Evolutionary conservation across 257 asterid species (phyloP), one percentile per base, ranked within the genome.

Genomic region (Solanum medicagineum): DNA sequence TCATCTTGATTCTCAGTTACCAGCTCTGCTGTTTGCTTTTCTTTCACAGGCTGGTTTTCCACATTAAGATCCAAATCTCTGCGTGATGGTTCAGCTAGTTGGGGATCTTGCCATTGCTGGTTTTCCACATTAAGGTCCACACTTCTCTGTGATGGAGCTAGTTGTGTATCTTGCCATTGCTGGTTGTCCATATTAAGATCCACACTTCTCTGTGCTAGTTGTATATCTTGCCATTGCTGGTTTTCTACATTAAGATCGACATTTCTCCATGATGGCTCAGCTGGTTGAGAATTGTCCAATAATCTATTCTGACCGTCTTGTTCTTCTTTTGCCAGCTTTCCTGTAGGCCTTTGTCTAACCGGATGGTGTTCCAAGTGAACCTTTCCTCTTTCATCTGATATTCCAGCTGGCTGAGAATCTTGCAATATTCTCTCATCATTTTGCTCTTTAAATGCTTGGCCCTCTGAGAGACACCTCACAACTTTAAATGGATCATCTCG

Each of bases 1-100:
- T 75, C 83, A 12, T 66, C 84, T 56, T 13, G 89, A 53, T 59
- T 70, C 87, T 74, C 90, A 17, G 81, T 85, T 70, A 24, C 74
- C 71, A 81, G 79, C n/a, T 32, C 32, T 36, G 29, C 81, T 45
- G 73, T 57, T 51, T 73, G 84, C 84, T 56, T 59, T 51, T 68
- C 62, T 22, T 53, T 44, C 11, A 81, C 81, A 59, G 56, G 73
- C 66, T 51, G 75, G 29, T 26, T 36, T 51, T 15, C 85, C 16
- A 60, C 74, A 59, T 59, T 82, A 77, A 77, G 83, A 54, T 77
- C 83, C 42, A 54, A 2, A 8, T 8, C 53, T 53, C 26, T 77
- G 26, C 51, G 49, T 77, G 83, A 77, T 51, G 83, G 22, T 77
- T 53, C 63, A 77, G 47, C 47, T 51, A 77, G 11, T 16, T 26